Base-by-base conservation (phyloP, 2,329 filamentous ascomycete genomes). In the Gaeumannomyces tritici region DNA sequence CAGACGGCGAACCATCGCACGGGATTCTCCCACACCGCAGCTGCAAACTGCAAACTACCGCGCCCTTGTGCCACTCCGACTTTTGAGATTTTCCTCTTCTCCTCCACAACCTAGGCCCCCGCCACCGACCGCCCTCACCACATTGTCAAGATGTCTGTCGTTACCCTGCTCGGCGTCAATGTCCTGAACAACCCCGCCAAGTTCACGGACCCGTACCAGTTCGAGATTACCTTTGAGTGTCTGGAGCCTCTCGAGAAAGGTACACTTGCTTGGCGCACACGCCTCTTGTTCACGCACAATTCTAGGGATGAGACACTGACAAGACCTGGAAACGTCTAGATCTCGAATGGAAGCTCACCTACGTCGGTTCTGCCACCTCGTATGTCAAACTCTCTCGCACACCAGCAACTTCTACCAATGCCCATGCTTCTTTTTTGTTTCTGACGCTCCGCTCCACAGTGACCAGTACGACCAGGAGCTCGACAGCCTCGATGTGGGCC, bases 201-300 rank as follows among this genome's bases (percentile, higher is more conserved):
- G 69, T 98, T 99, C 79, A 89, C 87, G 70, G 90, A 93, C 74
- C 87, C 91, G 62, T 99, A 99, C 76, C 88, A 95, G 76, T 96
- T 99, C 69, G 93, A 99, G 78, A 98, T 99, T 75, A 99, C 95
- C 24, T 99, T 99, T 66, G 95, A 99, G 77, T 98, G 95, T 72
- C 86, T 98, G 28, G 95, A 99, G 80, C 86, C 89, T 69, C 84
- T 99, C 54, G 90, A 96, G 74, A 97, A 97, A 78, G 93, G 92
- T 93, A 76, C 35, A 76, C 15, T 51, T 12, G 3, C 8, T 21
- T 4, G 42, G 21, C 42, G 42, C 42, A 21, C 21, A 8, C 42
- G 42, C 42, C 42, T 51, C 42, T n/a, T 9, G n/a, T n/a, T 12
- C n/a, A 5, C 6, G 28, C 55, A 11, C n/a, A 12, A 27, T 13